A percentile compares a stretch with the other conserved stretches of the same genome.
Conservation (phyloP, 371 early-diverging fungal species). For the Haplosporangium sp. region DNA sequence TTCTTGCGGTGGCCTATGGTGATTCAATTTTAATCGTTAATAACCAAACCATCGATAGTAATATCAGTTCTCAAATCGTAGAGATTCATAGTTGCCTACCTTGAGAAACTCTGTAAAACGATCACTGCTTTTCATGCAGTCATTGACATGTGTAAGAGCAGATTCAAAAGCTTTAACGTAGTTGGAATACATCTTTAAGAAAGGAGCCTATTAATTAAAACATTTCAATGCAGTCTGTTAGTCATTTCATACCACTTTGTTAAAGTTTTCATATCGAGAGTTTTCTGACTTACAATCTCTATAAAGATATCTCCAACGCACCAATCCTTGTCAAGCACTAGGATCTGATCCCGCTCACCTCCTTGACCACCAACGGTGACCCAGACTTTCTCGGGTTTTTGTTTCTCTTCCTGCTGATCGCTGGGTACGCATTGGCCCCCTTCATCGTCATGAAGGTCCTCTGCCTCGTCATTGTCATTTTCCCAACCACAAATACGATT, state of each 20-base stretch:
- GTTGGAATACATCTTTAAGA: slow-evolving; percentile 76
- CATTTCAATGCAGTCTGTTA: background rate
- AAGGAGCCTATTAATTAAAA: slow-evolving; percentile 62
- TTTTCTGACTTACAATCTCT: slow-evolving; percentile 58
- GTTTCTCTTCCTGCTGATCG: slow-evolving; percentile 10
- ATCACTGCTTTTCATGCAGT: slow-evolving; percentile 53
- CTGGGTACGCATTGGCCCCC: background rate
- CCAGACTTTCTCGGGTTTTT: slow-evolving; percentile 49
- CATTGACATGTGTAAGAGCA: slow-evolving; percentile 56
- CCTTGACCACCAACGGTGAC: slow-evolving; percentile 49
- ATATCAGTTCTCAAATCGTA: background rate
- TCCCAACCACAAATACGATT: slow-evolving; percentile 57
- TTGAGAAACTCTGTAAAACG: slow-evolving; percentile 58
- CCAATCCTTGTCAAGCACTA: slow-evolving; percentile 63
- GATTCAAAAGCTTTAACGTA: slow-evolving; percentile 64
- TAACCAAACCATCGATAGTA: background rate
- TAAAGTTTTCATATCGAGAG: background rate
- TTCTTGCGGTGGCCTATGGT: slow-evolving; percentile 47
- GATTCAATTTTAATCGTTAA: background rate
- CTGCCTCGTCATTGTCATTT: slow-evolving; percentile 44
- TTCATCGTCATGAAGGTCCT: slow-evolving; percentile 10
- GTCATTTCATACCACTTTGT: background rate
- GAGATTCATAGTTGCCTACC: slow-evolving; percentile 28
- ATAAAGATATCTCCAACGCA: slow-evolving; percentile 78
- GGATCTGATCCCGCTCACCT: slow-evolving; percentile 36